Evolutionary conservation across 257 asterid genomes (phyloP).

Genomic region (Scutellaria minor): DNA sequence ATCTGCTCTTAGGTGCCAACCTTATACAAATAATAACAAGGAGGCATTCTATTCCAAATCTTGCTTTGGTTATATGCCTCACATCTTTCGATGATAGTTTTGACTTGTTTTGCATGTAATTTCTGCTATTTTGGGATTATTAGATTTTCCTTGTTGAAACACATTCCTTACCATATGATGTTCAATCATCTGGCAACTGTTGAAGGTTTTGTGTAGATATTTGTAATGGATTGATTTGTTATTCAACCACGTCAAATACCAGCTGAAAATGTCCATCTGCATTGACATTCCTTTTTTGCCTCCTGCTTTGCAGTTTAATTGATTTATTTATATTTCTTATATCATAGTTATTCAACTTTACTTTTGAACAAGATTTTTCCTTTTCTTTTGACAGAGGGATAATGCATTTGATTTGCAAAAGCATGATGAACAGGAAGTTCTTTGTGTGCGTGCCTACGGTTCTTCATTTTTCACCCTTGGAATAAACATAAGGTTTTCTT

Average conservation of each 20-base stretch:
- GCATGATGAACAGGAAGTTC: conserved; percentile 76
- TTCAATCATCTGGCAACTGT: conserved; percentile 24
- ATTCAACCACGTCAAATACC: conserved; percentile 19
- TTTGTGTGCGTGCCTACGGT: conserved; percentile 90
- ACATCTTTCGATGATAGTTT: not conserved
- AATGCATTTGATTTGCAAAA: conserved; percentile 49
- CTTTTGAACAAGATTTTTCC: not conserved
- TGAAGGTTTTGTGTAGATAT: not conserved
- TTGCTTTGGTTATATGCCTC: not conserved
- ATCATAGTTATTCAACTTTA: conserved; percentile 19
- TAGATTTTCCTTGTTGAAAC: conserved; percentile 25
- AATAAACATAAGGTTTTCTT: conserved; percentile 79
- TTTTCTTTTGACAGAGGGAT: conserved; percentile 53
- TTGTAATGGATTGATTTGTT: conserved; percentile 25
- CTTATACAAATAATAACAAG: conserved; percentile 2
- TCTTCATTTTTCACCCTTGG: conserved; percentile 95
- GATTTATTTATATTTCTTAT: not conserved
- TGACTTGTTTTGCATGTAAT: not conserved
- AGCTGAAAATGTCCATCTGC: conserved; percentile 7
- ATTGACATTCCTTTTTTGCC: not conserved
- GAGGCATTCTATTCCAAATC: not conserved
- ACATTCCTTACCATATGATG: conserved; percentile 27
- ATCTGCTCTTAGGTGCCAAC: conserved; percentile 2
- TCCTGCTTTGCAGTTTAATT: conserved; percentile 18
- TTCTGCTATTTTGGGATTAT: not conserved